A percentile compares a stretch with the other conserved stretches of the same genome.
These are phyloP conservation scores for Lepidium aucheri DNA, from an alignment of 345 rosid species.

Conservation along the genomic window DNA sequence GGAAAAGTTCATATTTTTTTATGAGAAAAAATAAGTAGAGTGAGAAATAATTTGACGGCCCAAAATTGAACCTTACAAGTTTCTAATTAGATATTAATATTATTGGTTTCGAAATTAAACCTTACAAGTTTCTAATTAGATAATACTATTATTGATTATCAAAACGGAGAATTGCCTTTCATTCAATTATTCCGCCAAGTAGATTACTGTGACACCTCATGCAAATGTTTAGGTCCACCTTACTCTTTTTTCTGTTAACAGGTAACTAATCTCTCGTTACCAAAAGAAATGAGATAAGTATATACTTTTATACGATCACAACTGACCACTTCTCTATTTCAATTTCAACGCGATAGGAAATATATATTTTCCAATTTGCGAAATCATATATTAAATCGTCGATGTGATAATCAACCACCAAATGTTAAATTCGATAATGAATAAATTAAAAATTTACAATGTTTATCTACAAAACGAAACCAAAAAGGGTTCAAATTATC, in stretches of 20 bases:
- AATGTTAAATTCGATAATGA: constrained; percentile 2
- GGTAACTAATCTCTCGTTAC: neutral
- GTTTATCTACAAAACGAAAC: constrained; percentile 16
- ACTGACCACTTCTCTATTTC: neutral
- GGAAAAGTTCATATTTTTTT: too few species aligned
- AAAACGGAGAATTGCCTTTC: constrained; percentile 5
- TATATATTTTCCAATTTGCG: neutral
- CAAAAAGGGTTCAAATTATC: neutral
- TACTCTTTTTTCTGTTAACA: neutral
- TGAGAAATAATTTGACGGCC: too few species aligned
- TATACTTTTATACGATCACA: neutral
- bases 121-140: constrained; percentile 1
- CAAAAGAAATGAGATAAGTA: neutral
- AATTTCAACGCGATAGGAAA: neutral
- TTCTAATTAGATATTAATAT: too few species aligned
- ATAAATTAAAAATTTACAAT: constrained; percentile 3
- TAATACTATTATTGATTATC: neutral
- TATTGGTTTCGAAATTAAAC: too few species aligned
- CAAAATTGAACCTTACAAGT: too few species aligned
- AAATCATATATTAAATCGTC: neutral
- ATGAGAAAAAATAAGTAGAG: too few species aligned
- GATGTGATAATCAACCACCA: constrained; percentile 21
- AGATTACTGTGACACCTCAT: constrained; percentile 26
- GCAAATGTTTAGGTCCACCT: neutral
- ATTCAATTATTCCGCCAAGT: constrained; percentile 8